A percentile compares a stretch with the other conserved stretches of the same genome.
Conservation (phyloP, 192 early-diverging fungal genomes). For the Backusella circina region DNA sequence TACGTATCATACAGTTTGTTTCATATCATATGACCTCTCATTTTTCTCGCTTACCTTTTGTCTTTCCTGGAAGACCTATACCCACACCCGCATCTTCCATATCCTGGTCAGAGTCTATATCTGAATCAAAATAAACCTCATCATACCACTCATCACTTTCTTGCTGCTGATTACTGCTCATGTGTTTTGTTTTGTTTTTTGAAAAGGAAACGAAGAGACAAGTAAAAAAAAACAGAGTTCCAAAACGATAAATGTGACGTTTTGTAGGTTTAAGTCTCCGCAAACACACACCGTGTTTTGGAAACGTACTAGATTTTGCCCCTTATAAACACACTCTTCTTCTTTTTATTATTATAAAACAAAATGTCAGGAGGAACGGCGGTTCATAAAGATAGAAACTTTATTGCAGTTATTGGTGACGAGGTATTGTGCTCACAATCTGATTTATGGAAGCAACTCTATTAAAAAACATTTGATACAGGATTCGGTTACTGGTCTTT, state of each 20-base stretch:
- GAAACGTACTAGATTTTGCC: not conserved
- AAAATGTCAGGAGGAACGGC: conserved; percentile 25
- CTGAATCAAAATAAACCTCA: conserved; percentile 48
- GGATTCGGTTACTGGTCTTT: conserved; percentile 92
- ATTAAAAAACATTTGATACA: not conserved
- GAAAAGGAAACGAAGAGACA: not conserved
- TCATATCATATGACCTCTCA: not conserved
- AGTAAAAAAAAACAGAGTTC: not conserved
- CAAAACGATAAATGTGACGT: not conserved
- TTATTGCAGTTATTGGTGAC: conserved; percentile 65
- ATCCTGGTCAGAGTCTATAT: conserved; percentile 23
- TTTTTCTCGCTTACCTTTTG: not conserved
- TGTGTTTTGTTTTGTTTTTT: too few species aligned
- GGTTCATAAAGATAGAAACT: conserved; percentile 52
- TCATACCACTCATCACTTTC: conserved; percentile 43
- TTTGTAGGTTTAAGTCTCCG: not conserved
- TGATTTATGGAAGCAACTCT: not conserved
- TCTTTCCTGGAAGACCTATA: conserved; percentile 8
- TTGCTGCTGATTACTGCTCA: not conserved
- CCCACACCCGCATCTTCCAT: conserved; percentile 18
- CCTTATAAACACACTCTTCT: not conserved
- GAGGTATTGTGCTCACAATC: conserved; percentile 42
- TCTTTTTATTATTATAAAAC: not conserved
- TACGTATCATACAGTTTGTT: not conserved
- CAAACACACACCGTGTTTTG: not conserved